phyloP scores from a whole-genome alignment of 768 basidiomycete species.

The Kwoniella botswanensis region DNA sequence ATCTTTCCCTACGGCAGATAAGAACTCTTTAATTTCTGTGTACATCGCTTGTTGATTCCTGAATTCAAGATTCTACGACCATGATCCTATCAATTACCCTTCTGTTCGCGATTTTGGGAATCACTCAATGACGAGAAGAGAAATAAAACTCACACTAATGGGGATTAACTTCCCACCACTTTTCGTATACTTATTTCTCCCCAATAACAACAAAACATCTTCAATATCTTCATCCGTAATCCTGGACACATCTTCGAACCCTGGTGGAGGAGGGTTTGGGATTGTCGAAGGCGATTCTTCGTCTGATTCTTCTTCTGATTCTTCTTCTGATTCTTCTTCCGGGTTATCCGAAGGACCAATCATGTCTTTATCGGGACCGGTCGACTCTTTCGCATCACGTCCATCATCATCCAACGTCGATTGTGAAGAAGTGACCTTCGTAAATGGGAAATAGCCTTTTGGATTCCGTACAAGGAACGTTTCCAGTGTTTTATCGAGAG shows the following conservation, averaged over 20 bases:
- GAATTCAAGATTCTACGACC: constrained; percentile 40
- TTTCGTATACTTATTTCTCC: constrained; percentile 6
- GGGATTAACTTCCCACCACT: constrained; percentile 17
- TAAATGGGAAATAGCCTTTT: constrained; percentile 64
- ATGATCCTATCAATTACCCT: neutral
- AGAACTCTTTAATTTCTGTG: constrained; percentile 38
- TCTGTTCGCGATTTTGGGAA: neutral
- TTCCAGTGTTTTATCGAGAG: constrained; percentile 69
- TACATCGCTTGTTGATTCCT: constrained; percentile 27
- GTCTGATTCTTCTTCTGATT: constrained; percentile 15
- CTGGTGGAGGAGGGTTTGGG: constrained; percentile 56
- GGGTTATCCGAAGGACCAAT: neutral
- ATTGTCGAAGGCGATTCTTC: constrained; percentile 30
- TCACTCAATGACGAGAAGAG: neutral
- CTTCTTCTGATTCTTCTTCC: constrained; percentile 25
- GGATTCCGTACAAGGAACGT: constrained; percentile 67
- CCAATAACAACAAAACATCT: constrained; percentile 29
- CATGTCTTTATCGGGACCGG: neutral
- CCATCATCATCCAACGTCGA: neutral
- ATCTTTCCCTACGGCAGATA: constrained; percentile 51
- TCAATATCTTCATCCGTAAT: constrained; percentile 38
- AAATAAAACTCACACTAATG: constrained; percentile 34
- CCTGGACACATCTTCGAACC: constrained; percentile 45
- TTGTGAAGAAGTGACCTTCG: constrained; percentile 57
- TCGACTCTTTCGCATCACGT: neutral